Percentiles rank a stretch among this genome's conserved stretches.
phyloP scores from a whole-genome alignment of 345 rosid species.

The Acer campestre region DNA sequence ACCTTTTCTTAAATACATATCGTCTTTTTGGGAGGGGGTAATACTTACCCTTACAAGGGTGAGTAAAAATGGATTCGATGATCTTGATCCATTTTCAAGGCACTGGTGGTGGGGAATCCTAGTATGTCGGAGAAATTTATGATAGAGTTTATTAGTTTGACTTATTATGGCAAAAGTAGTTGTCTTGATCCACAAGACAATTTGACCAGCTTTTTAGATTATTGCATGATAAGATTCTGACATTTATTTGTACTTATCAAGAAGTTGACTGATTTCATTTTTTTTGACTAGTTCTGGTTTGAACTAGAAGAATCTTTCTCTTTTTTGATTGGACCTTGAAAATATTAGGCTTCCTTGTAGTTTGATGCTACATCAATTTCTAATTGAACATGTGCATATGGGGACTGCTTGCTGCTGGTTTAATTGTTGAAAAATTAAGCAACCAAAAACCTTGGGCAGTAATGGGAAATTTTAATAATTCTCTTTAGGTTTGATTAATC shows the following conservation, averaged over 20 bases:
- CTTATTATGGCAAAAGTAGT: neutral
- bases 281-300: neutral
- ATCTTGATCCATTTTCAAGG: too few species aligned
- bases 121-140: too few species aligned
- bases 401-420: neutral
- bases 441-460: neutral
- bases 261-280: neutral
- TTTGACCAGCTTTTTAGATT: conserved; percentile 8
- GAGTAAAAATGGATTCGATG: too few species aligned
- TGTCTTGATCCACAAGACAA: conserved; percentile 14
- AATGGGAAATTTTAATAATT: neutral
- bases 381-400: neutral
- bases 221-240: neutral
- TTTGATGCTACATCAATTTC: neutral
- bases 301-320: neutral
- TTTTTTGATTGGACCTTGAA: neutral
- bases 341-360: neutral
- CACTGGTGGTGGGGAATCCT: neutral
- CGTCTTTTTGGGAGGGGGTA: too few species aligned
- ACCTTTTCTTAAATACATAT: too few species aligned
- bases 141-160: neutral
- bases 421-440: neutral
- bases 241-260: neutral
- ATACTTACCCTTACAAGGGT: too few species aligned
- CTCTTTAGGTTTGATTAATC: neutral